A percentile compares a stretch with the other conserved stretches of the same genome.
Evolutionary conservation across 2,329 filamentous ascomycete genomes (phyloP).

Genomic region (Aspergillus amoenus): DNA sequence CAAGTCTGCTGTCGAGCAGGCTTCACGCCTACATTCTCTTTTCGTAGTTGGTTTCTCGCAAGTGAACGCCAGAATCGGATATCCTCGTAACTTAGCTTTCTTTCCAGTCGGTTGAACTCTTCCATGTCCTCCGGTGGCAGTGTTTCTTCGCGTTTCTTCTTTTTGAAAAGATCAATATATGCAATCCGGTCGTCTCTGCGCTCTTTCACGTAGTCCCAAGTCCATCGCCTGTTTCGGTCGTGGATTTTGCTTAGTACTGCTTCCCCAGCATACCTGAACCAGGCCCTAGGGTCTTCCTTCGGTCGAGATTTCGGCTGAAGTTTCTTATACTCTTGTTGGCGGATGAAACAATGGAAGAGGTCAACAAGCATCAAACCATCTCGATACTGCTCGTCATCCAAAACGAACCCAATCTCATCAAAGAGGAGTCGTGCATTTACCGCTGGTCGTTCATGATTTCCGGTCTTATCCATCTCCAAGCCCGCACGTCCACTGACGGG

Average conservation of each 20-base stretch:
- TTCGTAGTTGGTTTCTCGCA: slow-evolving; percentile 89
- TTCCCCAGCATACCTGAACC: slow-evolving; percentile 87
- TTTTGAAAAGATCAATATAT: slow-evolving; percentile 96
- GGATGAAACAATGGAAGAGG: slow-evolving; percentile 96
- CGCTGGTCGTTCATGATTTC: slow-evolving; percentile 73
- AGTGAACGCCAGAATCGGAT: slow-evolving; percentile 95
- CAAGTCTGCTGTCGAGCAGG: slow-evolving; percentile 74
- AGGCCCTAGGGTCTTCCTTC: slow-evolving; percentile 87
- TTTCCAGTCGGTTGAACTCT: slow-evolving; percentile 74
- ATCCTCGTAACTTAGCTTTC: slow-evolving; percentile 90
- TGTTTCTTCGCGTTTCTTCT: slow-evolving; percentile 72
- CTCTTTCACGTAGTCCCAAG: slow-evolving; percentile 93
- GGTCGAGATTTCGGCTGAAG: slow-evolving; percentile 80
- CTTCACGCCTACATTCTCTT: slow-evolving; percentile 88
- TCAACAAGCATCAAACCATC: slow-evolving; percentile 98
- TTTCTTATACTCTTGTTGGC: slow-evolving; percentile 95
- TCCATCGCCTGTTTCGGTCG: slow-evolving; percentile 88
- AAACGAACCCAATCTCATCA: slow-evolving; percentile 95
- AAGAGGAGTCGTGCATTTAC: slow-evolving; percentile 90
- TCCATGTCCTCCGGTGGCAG: slow-evolving; percentile 68
- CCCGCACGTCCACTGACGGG: slow-evolving; percentile 95
- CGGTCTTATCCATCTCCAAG: slow-evolving; percentile 91
- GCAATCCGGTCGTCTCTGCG: slow-evolving; percentile 81
- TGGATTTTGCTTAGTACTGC: slow-evolving; percentile 92
- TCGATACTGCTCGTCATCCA: slow-evolving; percentile 96